Base-by-base conservation (phyloP, 306 rosid genomes). In the Acacia confusa region DNA sequence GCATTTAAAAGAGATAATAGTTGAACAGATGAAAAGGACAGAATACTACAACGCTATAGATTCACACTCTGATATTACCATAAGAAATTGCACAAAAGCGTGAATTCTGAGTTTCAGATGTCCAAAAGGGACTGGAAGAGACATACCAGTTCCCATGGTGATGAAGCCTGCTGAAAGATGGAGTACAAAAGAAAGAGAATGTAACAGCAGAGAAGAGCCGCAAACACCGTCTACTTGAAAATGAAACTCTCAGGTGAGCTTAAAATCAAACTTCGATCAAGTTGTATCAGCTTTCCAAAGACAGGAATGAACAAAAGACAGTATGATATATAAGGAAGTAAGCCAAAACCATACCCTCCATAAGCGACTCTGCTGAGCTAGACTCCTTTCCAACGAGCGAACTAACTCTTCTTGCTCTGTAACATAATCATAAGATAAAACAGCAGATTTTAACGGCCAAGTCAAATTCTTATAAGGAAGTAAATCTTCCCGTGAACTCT, bases 71-170 rank as follows among this genome's bases (percentile, higher is more conserved):
- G 61, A 75, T 17, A 58, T 55, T 22, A 78, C 24, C 68, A 57
- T n/a, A 74, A 43, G 63, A 48, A 66, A 53, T 12, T 32, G 55
- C 41, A 30, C 47, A 24, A 72, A 80, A 24, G 34, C 17, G 27
- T 12, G 34, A 40, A 40, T 41, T 69, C 30, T 22, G 32, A 22
- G 53, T 22, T 41, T 28, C 4, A 77, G n/a, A 38, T 50, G 69
- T 64, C 34, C 57, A 36, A 73, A 72, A 22, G 70, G 17, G 47
- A 15, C 30, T 34, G 19, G 48, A 40, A 53, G 78, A 74, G 22
- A 15, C 95, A 65, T 91, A 95, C 99, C 96, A 93, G 85, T 85
- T 93, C 92, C 98, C 98, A 95, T 4, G 98, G 98, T 74, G 92
- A 86, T 83, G 87, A 79, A 88, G 82, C 87, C 85, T 93, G 99